A percentile compares a stretch with the other conserved stretches of the same genome.
Conservation (phyloP, 2,329 filamentous ascomycete species). For the Esteya vermicola region DNA sequence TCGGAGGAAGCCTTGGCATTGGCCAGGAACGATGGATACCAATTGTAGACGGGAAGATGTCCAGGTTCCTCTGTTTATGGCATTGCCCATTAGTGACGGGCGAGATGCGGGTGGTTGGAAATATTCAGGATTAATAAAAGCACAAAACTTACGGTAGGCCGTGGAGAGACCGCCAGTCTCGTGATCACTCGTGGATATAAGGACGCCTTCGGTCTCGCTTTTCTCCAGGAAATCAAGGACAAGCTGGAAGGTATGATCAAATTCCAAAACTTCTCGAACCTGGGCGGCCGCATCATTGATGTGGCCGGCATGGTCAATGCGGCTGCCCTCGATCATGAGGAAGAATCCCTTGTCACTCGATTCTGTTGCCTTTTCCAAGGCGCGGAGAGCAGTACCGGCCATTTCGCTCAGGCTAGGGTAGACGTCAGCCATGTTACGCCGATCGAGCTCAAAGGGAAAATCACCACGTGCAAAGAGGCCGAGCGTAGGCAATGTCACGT, state of each 20-base stretch:
- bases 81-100: slow-evolving; percentile 19
- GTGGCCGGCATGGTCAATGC: slow-evolving; percentile 91
- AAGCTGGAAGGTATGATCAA: slow-evolving; percentile 70
- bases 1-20: slow-evolving; percentile 65
- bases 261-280: slow-evolving; percentile 87
- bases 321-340: slow-evolving; percentile 92
- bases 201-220: slow-evolving; percentile 58
- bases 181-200: slow-evolving; percentile 88
- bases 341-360: slow-evolving; percentile 90
- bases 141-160: slow-evolving; percentile 49
- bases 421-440: slow-evolving; percentile 58
- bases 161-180: slow-evolving; percentile 83
- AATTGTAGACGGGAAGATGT: slow-evolving; percentile 46
- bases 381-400: slow-evolving; percentile 66
- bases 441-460: slow-evolving; percentile 88
- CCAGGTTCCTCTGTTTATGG: slow-evolving; percentile 34
- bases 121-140: background rate
- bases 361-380: slow-evolving; percentile 67
- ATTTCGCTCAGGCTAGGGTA: slow-evolving; percentile 91
- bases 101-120: background rate
- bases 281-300: slow-evolving; percentile 73
- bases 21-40: slow-evolving; percentile 71
- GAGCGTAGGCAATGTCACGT: slow-evolving; percentile 63
- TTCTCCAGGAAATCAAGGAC: slow-evolving; percentile 75
- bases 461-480: slow-evolving; percentile 73